Evolutionary conservation across 2,329 filamentous ascomycete genomes (phyloP), one percentile per base, ranked within the genome.

Genomic region (Dryadomyces quercivorus): DNA sequence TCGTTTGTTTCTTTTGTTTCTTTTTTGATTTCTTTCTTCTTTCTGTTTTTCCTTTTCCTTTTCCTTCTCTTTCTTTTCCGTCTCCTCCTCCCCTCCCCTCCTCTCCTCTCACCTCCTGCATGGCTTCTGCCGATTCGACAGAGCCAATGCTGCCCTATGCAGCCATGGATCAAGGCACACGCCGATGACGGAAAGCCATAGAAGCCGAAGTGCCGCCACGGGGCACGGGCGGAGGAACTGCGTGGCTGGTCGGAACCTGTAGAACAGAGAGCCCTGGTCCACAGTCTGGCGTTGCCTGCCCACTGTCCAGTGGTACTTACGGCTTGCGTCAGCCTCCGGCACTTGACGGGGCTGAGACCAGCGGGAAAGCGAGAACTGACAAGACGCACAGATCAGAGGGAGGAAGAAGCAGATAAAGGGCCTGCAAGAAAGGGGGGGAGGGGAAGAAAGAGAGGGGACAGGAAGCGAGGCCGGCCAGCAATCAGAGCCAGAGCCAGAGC

Each of bases 271-370:
- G 26, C 4, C 4, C 26, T 31, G 26, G 8, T 31, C 26, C 26
- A 31, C 26, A 5, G 26, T 31, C 26, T 31, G 26, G n/a, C n/a
- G n/a, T n/a, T n/a, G n/a, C n/a, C 26, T 31, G 26, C 8, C 26
- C 26, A 48, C 26, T 22, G 46, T 15, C 20, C 12, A 13, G 20
- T 43, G 10, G 31, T 21, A 21, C 44, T 46, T 49, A 4, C 10
- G 36, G 51, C 51, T 45, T 45, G 44, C 51, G 51, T 53, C 45
- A 53, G 51, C 51, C 51, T 53, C 34, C 51, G 51, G 51, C 51
- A 53, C 44, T 53, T 48, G 51, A 49, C 36, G 44, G 51, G 51
- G 51, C 51, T 53, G 43, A 38, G 51, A 43, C 36, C 36, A 40
- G 36, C 36, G 15, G 15, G 18, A 42, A 50, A 18, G 21, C 5